These are phyloP conservation scores for Cyberlindnera suaveolens DNA, from an alignment of 805 yeast species.

Conservation along the genomic window DNA sequence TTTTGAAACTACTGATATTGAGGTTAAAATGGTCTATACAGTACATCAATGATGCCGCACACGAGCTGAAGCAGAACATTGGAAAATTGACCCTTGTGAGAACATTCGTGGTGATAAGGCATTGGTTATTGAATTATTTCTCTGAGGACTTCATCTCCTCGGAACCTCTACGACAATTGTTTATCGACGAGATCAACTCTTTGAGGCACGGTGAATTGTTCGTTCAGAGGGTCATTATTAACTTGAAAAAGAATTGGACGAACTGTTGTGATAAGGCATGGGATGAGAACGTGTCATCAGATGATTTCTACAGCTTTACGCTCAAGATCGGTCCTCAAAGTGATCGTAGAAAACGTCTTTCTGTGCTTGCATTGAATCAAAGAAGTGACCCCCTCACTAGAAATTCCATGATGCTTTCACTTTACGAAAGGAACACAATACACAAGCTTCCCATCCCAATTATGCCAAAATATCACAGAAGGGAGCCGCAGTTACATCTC, in stretches of 20 bases:
- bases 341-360: slow-evolving; percentile 27
- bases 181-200: slow-evolving; percentile 32
- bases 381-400: slow-evolving; percentile 34
- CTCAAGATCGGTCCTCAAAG: slow-evolving; percentile 24
- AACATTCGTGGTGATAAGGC: slow-evolving; percentile 81
- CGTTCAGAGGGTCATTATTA: slow-evolving; percentile 34
- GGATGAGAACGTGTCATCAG: slow-evolving; percentile 26
- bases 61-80: slow-evolving; percentile 29
- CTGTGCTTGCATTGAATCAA: slow-evolving; percentile 32
- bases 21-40: slow-evolving; percentile 71
- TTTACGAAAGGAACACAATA: slow-evolving; percentile 16
- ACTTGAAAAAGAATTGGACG: slow-evolving; percentile 46
- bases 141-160: slow-evolving; percentile 71
- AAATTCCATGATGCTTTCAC: slow-evolving; percentile 34
- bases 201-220: slow-evolving; percentile 18
- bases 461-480: slow-evolving; percentile 7
- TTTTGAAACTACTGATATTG: slow-evolving; percentile 55
- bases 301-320: slow-evolving; percentile 17
- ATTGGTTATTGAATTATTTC: slow-evolving; percentile 86
- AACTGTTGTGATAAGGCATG: slow-evolving; percentile 24
- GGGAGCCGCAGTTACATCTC: slow-evolving; percentile 15
- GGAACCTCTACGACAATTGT: slow-evolving; percentile 38
- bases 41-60: slow-evolving; percentile 20
- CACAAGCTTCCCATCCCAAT: slow-evolving; percentile 19
- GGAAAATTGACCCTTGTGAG: slow-evolving; percentile 71